Conservation (phyloP, 1,284 basidiomycete species). For the Mycena citricolor region DNA sequence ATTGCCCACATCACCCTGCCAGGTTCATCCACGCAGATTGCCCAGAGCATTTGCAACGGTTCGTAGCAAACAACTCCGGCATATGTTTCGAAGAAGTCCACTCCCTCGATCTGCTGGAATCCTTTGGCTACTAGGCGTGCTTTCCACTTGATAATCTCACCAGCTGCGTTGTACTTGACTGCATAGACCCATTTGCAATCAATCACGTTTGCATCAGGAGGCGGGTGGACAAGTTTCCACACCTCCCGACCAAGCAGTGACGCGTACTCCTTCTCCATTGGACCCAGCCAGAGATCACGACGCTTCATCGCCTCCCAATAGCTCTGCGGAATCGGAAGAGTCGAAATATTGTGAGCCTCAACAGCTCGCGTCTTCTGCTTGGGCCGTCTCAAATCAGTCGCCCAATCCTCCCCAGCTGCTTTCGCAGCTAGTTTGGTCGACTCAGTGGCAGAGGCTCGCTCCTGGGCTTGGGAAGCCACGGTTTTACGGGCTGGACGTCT, state of each 20-base stretch:
- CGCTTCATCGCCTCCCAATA: too few relatives aligned
- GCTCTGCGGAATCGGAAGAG: too few relatives aligned
- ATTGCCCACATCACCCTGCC: conserved; percentile 16
- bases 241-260: not conserved
- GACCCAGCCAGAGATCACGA: conserved; percentile 8
- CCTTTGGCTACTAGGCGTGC: not conserved
- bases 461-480: not conserved
- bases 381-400: too few relatives aligned
- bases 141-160: not conserved
- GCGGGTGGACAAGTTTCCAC: not conserved
- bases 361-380: too few relatives aligned
- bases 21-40: too few relatives aligned
- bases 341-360: too few relatives aligned
- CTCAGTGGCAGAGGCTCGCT: conserved; percentile 4
- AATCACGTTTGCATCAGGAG: not conserved
- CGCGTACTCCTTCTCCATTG: conserved; percentile 12
- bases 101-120: not conserved
- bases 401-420: conserved; percentile 11
- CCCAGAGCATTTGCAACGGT: too few relatives aligned
- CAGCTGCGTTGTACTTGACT: not conserved
- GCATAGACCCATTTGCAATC: not conserved
- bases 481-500: conserved; percentile 4
- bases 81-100: conserved; percentile 1
- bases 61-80: too few relatives aligned
- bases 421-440: conserved; percentile 3